Base-by-base conservation (phyloP, 768 basidiomycete species). In the Termitomyces sp. region DNA sequence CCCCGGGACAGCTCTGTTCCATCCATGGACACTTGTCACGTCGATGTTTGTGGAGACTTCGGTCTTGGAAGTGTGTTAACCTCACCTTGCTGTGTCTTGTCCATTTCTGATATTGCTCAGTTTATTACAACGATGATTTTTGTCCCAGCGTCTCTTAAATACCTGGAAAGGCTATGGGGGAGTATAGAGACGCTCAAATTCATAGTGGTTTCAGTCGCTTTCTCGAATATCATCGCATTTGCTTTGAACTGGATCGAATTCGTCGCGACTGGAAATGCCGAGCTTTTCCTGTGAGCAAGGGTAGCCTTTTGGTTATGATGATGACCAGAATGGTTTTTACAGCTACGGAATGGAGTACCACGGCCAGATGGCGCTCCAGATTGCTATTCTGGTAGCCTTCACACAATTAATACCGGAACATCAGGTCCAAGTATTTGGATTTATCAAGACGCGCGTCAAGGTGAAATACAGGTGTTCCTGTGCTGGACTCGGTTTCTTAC, bases 371-470 rank as follows among this genome's bases (percentile, higher is more conserved):
- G 89, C 92, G 5, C 77, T 99, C 19, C 92, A 97, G 65, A 87
- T 86, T 50, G 88, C 87, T 2, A 77, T 95, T 59, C 77, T 99
- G 35, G 97, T 99, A 54, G 96, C 95, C 6, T 98, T 98, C 73
- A 98, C 95, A 3, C 97, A 99, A 70, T 72, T 97, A 54, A 98
- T 98, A 63, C 96, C 96, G 32, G 97, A 99, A 71, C 95, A 99
- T 66, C 96, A 98, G 72, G 86, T 99, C 14, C 97, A 98, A 69
- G 66, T 98, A 17, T 77, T 98, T 57, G 94, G 94, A 34, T 72
- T 92, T 45, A 66, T 93, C 61, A 91, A 85, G 70, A 80, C 89
- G 46, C 84, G 93, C 55, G 95, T 98, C 63, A 99, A 98, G 84
- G 95, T 91, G 41, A 34, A n/a, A 73, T 65, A 1, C 48, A 43